Conservation (phyloP, 2,329 filamentous ascomycete species). For the Chaetothyriales sp. region DNA sequence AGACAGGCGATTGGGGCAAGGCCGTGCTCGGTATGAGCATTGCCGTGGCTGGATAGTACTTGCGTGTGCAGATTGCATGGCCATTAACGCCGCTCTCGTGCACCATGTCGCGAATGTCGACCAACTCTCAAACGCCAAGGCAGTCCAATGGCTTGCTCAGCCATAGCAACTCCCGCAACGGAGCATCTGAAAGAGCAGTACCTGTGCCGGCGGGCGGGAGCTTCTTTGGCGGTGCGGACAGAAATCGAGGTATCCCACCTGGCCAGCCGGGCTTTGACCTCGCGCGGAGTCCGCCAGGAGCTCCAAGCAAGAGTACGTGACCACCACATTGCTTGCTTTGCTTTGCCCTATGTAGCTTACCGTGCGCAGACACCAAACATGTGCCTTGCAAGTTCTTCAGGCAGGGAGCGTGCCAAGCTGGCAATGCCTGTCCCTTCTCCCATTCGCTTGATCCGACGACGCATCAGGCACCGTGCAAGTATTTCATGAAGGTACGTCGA, state of each 20-base stretch:
- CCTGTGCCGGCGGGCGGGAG: neutral
- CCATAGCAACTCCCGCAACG: neutral
- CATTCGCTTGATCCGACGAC: slow-evolving; percentile 76
- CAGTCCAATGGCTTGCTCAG: neutral
- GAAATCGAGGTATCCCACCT: slow-evolving; percentile 8
- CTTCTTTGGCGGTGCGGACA: slow-evolving; percentile 7
- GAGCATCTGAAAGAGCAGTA: neutral
- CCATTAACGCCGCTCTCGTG: neutral
- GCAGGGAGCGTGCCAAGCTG: slow-evolving; percentile 89
- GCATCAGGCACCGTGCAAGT: slow-evolving; percentile 87
- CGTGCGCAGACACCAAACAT: slow-evolving; percentile 67
- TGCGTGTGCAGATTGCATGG: neutral
- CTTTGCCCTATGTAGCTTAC: slow-evolving; percentile 1
- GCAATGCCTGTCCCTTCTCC: slow-evolving; percentile 88
- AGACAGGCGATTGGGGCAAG: neutral
- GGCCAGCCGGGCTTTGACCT: slow-evolving; percentile 28
- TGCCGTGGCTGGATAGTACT: neutral
- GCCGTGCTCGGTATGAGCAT: neutral
- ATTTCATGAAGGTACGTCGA: slow-evolving; percentile 78
- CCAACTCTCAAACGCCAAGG: neutral
- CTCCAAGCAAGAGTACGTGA: slow-evolving; percentile 28
- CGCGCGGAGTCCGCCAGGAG: slow-evolving; percentile 34
- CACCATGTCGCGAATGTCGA: neutral
- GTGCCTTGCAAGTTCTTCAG: slow-evolving; percentile 99
- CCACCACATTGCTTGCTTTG: neutral